Evolutionary conservation across 306 rosid species (phyloP).

Genomic region (Hippophae gyantsensis): DNA sequence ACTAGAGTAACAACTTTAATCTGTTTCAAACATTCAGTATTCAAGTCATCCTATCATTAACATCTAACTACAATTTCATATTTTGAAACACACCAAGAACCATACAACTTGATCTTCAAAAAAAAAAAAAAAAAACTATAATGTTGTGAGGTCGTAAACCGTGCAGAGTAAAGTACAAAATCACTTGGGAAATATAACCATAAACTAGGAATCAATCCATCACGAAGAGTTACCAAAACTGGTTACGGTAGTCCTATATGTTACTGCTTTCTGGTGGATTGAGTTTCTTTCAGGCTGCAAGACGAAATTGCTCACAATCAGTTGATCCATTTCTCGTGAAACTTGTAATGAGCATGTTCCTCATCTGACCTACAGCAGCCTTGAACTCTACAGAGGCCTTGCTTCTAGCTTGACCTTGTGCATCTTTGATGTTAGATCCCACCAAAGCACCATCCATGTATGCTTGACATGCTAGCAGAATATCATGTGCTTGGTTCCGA

Average conservation of each 20-base stretch:
- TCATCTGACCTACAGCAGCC: constrained; percentile 41
- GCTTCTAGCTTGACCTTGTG: not conserved
- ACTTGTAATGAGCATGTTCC: constrained; percentile 42
- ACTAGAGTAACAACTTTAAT: too few species aligned
- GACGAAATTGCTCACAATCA: constrained; percentile 44
- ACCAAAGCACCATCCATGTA: constrained; percentile 50
- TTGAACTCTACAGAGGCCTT: constrained; percentile 30
- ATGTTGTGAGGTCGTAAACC: too few species aligned
- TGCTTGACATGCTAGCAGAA: constrained; percentile 52
- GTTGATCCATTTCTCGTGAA: constrained; percentile 61
- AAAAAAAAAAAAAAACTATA: too few species aligned
- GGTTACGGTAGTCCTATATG: not conserved
- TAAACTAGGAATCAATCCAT: not conserved
- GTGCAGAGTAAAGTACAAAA: too few species aligned
- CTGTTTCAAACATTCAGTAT: too few species aligned
- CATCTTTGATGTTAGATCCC: constrained; percentile 31
- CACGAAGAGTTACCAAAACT: not conserved
- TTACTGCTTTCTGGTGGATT: constrained; percentile 10
- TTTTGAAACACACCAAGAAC: too few species aligned
- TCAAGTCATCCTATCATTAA: too few species aligned
- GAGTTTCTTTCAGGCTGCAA: not conserved
- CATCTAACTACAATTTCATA: too few species aligned
- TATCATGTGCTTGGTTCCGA: constrained; percentile 28
- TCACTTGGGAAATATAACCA: not conserved
- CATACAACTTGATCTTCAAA: too few species aligned